Evolutionary conservation across 495 filamentous ascomycete species (phyloP).

Genomic region (Podospora conica): DNA sequence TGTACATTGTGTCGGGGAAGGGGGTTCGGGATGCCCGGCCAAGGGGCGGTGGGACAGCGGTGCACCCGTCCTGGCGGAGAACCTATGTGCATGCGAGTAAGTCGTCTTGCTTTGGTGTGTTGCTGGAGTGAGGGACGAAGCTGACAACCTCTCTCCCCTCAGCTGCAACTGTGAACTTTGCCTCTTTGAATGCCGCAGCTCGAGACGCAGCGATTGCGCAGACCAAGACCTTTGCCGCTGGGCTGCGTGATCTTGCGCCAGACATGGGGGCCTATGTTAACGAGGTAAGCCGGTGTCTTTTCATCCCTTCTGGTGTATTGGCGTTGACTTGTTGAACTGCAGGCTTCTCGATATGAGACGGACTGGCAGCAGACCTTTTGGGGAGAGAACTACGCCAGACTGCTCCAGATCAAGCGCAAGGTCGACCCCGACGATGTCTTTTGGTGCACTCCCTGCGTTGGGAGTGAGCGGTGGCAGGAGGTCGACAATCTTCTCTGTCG

Average conservation of each 20-base stretch:
- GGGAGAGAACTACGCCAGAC: slow-evolving; percentile 34
- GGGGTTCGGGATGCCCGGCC: slow-evolving; percentile 34
- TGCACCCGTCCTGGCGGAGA: slow-evolving; percentile 51
- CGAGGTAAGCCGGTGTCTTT: slow-evolving; percentile 22
- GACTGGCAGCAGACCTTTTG: slow-evolving; percentile 41
- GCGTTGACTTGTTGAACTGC: neutral
- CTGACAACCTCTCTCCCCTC: neutral
- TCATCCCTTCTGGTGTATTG: too few species aligned
- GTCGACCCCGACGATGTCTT: slow-evolving; percentile 51
- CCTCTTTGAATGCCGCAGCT: slow-evolving; percentile 34
- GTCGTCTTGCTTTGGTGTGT: neutral
- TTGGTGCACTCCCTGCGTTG: slow-evolving; percentile 50
- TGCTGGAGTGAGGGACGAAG: neutral
- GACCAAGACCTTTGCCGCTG: slow-evolving; percentile 40
- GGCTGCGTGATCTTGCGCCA: slow-evolving; percentile 27
- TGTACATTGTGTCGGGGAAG: slow-evolving; percentile 29
- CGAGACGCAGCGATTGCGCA: slow-evolving; percentile 31
- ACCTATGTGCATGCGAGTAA: slow-evolving; percentile 37
- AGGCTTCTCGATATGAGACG: slow-evolving; percentile 29
- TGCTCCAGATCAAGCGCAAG: slow-evolving; percentile 37
- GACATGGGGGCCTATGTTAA: slow-evolving; percentile 35
- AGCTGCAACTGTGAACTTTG: slow-evolving; percentile 29
- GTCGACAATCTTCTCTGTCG: slow-evolving; percentile 26
- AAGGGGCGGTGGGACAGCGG: slow-evolving; percentile 34
- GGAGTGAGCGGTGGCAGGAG: slow-evolving; percentile 47